Evolutionary conservation across 176 grass and related monocot genomes (phyloP), one percentile per base, ranked within the genome.

Genomic region (Hordeum vulgare): DNA sequence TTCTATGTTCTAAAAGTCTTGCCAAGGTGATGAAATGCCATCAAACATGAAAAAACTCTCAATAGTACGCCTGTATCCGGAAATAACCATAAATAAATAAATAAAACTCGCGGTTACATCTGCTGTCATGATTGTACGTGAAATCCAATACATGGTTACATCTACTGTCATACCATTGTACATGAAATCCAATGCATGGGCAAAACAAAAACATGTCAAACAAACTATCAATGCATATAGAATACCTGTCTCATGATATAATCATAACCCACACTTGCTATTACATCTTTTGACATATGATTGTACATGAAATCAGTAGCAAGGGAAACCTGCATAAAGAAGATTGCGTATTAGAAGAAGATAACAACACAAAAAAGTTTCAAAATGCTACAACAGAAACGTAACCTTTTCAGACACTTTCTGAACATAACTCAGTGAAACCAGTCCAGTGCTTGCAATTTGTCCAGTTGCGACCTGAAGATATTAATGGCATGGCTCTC

Each of bases 281-380:
- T 85, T 56, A 89, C 92, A 76, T 94, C 83, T 74, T 82, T 76
- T 76, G 92, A 53, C 84, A 85, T 69, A 54, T 89, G 77, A 81
- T 90, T 87, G 85, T 94, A 94, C 80, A 87, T 90, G 75, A 97
- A 94, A 83, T 92, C 90, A 35, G 90, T 83, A 87, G 92, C 95
- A 85, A 97, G 88, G 61, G 90, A 92, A 77, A 90, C 95, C 95
- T 97, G 88, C 64, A 69, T 54, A 79, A 49, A 72, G 60, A 76
- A 66, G 23, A 24, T 51, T 75, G 67, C 62, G 6, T 17, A 82
- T 33, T 80, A 64, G 31, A 75, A 74, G 8, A 33, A 77, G 31
- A 81, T 62, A 61, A 28, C 37, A 49, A 54, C 26, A 61, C 63
- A 78, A 44, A 78, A 57, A 80, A 74, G 12, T 42, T 17, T 78